Evolutionary conservation across 176 grass and related monocot species (phyloP), one percentile per base, ranked within the genome.

Genomic region (Oryza longistaminata): DNA sequence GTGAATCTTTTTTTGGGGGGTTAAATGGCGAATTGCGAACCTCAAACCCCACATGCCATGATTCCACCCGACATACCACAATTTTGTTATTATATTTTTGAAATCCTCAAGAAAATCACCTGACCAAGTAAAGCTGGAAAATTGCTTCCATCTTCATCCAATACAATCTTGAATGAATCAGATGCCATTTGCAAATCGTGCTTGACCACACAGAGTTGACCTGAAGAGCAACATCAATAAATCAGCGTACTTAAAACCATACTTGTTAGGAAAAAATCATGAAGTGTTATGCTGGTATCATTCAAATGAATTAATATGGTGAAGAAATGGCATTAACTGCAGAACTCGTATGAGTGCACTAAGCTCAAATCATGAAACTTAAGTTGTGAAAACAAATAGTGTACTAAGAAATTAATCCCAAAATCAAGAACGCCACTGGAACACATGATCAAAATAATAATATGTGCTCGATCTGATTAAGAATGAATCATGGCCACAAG

Each of bases 51-150:
- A 9, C 7, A 55, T 17, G 21, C 3, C 52, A 55, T 19, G 16
- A 55, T 55, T 19, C 52, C 10, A 49, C 13, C 12, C 3, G 0
- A 49, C 46, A 49, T 49, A 15, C 46, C 46, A 49, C 3, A 13
- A 49, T 49, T 49, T 19, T 6, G 52, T 55, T 22, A 61, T 21
- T 22, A n/a, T 22, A 61, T 61, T 22, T 61, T 61, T 7, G 9
- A 61, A 21, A 66, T 58, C 78, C 71, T 81, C 58, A 78, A 73
- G 49, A 79, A 58, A 87, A 69, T 67, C 80, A 97, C 94, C 94
- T 98, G 96, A 79, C 96, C 96, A 87, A 98, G 96, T 84, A 98
- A 91, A 81, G 87, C 93, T 77, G 93, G 85, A 83, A 98, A 94
- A 81, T 93, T 93, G 72, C 82, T 91, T 66, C 83, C 89, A 77